Conservation (phyloP, 2,329 filamentous ascomycete species). For the Pestalotiopsis sp. region DNA sequence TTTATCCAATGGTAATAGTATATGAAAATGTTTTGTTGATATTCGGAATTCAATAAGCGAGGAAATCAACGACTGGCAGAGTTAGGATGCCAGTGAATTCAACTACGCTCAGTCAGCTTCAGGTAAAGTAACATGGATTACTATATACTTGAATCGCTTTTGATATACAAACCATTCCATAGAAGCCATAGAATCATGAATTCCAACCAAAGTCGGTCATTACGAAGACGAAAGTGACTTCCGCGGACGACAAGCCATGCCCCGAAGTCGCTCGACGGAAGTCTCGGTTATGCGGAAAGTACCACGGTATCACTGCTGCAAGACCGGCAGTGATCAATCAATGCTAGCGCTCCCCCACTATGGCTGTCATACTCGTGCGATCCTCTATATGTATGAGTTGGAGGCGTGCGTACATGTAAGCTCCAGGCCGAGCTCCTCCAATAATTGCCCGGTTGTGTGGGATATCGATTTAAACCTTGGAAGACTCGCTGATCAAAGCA, state of each 20-base stretch:
- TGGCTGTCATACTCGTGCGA: background rate
- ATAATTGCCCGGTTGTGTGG: background rate
- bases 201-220: no score
- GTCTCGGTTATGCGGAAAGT: background rate
- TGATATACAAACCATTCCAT: no score
- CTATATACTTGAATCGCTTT: no score
- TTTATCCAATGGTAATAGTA: no score
- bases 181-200: no score
- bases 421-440: background rate
- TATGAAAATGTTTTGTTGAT: no score
- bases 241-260: background rate
- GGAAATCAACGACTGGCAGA: no score
- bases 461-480: slow-evolving; percentile 10
- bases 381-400: background rate
- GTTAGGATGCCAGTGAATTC: no score
- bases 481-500: background rate
- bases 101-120: no score
- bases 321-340: background rate
- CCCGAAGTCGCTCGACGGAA: background rate
- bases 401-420: background rate
- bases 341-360: background rate
- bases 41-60: no score
- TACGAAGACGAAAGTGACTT: no score
- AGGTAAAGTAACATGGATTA: no score
- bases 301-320: background rate